Conservation (phyloP, 352 stramenopile genomes). For the Pythium monospermum region DNA sequence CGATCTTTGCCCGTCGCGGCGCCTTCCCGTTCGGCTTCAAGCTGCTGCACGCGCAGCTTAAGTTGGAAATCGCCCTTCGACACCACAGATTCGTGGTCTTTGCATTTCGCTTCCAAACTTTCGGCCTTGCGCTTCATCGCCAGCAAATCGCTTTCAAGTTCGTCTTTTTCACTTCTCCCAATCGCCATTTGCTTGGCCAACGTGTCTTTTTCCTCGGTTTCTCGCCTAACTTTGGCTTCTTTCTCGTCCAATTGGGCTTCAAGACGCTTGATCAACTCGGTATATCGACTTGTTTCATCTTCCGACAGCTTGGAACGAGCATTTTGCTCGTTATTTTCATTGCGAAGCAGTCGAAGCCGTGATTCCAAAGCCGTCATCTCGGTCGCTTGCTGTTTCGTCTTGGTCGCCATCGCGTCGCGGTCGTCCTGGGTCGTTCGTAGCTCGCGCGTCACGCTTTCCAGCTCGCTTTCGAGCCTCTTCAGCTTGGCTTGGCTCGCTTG, state of each 20-base stretch:
- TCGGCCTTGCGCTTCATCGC: slow-evolving; percentile 19
- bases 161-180: slow-evolving; percentile 13
- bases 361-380: slow-evolving; percentile 25
- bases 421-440: slow-evolving; percentile 23
- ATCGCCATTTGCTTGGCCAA: slow-evolving; percentile 12
- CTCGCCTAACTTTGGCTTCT: slow-evolving; percentile 10
- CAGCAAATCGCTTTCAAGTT: slow-evolving; percentile 9
- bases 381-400: slow-evolving; percentile 18
- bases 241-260: slow-evolving; percentile 19
- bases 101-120: slow-evolving; percentile 11
- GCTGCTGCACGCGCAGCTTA: slow-evolving; percentile 24
- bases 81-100: slow-evolving; percentile 17
- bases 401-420: slow-evolving; percentile 21
- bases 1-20: slow-evolving; percentile 11
- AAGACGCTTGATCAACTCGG: slow-evolving; percentile 15
- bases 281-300: slow-evolving; percentile 18
- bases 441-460: slow-evolving; percentile 21
- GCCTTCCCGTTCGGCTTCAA: slow-evolving; percentile 22
- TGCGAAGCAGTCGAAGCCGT: slow-evolving; percentile 22
- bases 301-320: slow-evolving; percentile 19
- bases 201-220: slow-evolving; percentile 18
- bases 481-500: slow-evolving; percentile 29
- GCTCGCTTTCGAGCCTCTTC: slow-evolving; percentile 30
- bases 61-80: slow-evolving; percentile 20
- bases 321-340: slow-evolving; percentile 27